Base-by-base conservation (phyloP, 495 filamentous ascomycete species). In the Corynascus novoguineensis region DNA sequence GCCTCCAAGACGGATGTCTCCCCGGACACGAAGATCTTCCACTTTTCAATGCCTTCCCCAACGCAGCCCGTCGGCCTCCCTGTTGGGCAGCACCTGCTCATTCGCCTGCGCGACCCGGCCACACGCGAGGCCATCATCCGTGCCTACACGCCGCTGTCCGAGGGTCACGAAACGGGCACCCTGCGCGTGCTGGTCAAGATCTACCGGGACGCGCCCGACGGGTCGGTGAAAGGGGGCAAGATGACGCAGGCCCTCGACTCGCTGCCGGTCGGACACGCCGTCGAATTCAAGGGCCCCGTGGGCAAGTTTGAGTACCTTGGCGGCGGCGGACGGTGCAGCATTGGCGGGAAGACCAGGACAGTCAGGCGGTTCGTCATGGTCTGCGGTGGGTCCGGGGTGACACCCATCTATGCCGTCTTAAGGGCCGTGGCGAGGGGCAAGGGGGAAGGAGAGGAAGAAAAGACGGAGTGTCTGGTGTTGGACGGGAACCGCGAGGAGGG, bases 221-320 rank as follows among this genome's bases (percentile, higher is more conserved):
- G n/a, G n/a, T n/a, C n/a, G n/a, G 29, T 27, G 14, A 12, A 61
- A 37, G 29, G 92, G 90, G 92, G 92, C 0, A 84, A 83, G 57
- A 96, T 97, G 92, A 91, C 88, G 17, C 81, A 83, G 68, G 87
- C 88, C 1, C 75, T 97, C 5, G 88, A 96, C 42, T 65, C 78
- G 22, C 75, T 96, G 1, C 78, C 86, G 3, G 63, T 90, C 1
- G 88, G 86, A 25, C 79, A 86, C 19, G 72, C 74, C 8, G 83
- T 93, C 32, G 88, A 96, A 25, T 88, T 95, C 76, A 96, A 96
- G 72, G 92, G 92, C 0, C 92, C 92, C 0, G 87, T 90, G 1
- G 92, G 92, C 5, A 87, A 90, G 65, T 92, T 97, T 53, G 82
- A 87, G 63, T 97, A 97, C 61, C 71, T 84, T 0, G 86, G 87